A percentile compares a stretch with the other conserved stretches of the same genome.
These are phyloP conservation scores for Coemansia sp. DNA, from an alignment of 192 early-diverging fungal genomes.

Conservation along the genomic window DNA sequence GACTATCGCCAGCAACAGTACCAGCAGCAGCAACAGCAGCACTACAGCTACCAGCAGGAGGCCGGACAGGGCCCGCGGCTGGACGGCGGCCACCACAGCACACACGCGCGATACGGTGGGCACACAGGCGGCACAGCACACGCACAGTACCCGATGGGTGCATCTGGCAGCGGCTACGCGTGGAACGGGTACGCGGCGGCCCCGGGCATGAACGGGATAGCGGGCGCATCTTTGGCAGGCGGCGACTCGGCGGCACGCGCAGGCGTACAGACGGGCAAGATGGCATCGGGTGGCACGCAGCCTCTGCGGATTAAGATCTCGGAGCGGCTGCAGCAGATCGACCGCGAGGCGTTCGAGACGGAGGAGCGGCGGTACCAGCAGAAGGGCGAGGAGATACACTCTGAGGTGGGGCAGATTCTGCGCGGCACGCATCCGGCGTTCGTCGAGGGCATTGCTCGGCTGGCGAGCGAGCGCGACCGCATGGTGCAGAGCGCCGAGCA, in stretches of 20 bases:
- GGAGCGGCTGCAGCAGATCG: constrained; percentile 45
- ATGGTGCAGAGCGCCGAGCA: constrained; percentile 66
- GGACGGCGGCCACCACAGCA: constrained; percentile 1
- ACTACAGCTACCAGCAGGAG: neutral
- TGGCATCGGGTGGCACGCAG: constrained; percentile 9
- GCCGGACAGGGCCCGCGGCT: neutral
- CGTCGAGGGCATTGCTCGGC: constrained; percentile 58
- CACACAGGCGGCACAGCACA: too few species aligned
- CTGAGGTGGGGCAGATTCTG: constrained; percentile 28
- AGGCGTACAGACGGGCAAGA: constrained; percentile 3
- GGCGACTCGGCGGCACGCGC: constrained; percentile 1
- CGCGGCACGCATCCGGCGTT: constrained; percentile 70
- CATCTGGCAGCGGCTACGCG: constrained; percentile 24
- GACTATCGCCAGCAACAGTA: constrained; percentile 2
- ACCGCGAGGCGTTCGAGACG: constrained; percentile 45
- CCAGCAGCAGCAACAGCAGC: constrained; percentile 4
- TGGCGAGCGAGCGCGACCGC: constrained; percentile 69
- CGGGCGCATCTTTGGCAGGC: too few species aligned
- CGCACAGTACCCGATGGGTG: neutral
- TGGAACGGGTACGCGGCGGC: constrained; percentile 47
- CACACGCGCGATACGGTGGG: neutral
- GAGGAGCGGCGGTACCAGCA: constrained; percentile 41
- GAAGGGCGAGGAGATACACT: constrained; percentile 47
- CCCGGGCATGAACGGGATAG: too few species aligned
- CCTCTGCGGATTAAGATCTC: constrained; percentile 42